Percentiles rank a stretch among this genome's conserved stretches.
These are phyloP conservation scores for Phellopilus nigrolimitatus DNA, from an alignment of 1,284 basidiomycete species.

Conservation along the genomic window DNA sequence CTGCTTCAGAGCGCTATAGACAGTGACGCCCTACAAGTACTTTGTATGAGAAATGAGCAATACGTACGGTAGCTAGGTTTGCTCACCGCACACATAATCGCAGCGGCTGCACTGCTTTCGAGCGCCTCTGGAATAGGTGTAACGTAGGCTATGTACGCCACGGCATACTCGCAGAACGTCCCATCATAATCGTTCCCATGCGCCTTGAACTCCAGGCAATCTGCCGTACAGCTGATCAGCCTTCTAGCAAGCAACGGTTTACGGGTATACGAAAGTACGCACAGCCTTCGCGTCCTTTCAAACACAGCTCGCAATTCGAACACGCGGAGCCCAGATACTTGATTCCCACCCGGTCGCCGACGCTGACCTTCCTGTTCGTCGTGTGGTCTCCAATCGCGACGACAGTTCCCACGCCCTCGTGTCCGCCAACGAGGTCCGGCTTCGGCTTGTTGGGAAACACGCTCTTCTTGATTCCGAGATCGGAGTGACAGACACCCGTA, in stretches of 20 bases:
- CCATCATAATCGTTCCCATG: constrained; percentile 42
- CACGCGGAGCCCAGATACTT: constrained; percentile 47
- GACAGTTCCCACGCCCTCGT: too few relatives aligned
- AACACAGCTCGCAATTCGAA: constrained; percentile 42
- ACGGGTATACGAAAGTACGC: constrained; percentile 24
- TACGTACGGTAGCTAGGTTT: too few relatives aligned
- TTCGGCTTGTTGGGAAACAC: constrained; percentile 38
- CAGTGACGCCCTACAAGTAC: too few relatives aligned
- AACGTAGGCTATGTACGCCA: constrained; percentile 37
- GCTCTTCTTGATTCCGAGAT: constrained; percentile 34
- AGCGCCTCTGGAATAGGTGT: constrained; percentile 42
- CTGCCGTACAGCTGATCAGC: background rate
- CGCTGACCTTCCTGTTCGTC: too few relatives aligned
- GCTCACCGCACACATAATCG: too few relatives aligned
- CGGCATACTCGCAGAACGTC: constrained; percentile 14
- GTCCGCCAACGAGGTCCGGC: constrained; percentile 39
- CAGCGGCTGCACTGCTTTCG: too few relatives aligned
- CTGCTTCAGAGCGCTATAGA: too few relatives aligned
- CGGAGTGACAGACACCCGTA: constrained; percentile 38
- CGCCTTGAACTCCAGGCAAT: constrained; percentile 34
- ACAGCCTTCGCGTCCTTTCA: constrained; percentile 34
- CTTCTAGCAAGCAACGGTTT: constrained; percentile 13
- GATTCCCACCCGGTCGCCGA: too few relatives aligned
- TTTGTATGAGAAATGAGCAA: too few relatives aligned
- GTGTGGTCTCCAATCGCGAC: too few relatives aligned